phyloP scores from a whole-genome alignment of 805 yeast species.

The Scheffersomyces stipitis region DNA sequence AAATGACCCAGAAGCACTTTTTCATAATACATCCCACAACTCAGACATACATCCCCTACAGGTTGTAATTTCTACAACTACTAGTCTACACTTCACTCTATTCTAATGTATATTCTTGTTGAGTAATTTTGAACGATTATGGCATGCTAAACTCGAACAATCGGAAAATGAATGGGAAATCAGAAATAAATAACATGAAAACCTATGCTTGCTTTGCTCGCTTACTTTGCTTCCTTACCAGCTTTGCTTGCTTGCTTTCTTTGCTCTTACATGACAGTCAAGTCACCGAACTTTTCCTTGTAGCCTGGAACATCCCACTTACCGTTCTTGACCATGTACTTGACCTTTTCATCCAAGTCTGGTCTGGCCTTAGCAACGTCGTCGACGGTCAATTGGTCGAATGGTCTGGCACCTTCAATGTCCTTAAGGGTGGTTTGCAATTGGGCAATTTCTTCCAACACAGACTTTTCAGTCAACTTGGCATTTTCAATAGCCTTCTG shows the following conservation, averaged over 20 bases:
- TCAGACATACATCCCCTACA: too few species aligned
- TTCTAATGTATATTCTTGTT: neutral
- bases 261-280: constrained; percentile 77
- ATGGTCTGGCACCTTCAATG: constrained; percentile 96
- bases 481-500: constrained; percentile 95
- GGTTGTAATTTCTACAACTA: too few species aligned
- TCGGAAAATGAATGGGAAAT: neutral
- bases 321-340: constrained; percentile 92
- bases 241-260: neutral
- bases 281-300: constrained; percentile 96
- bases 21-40: too few species aligned
- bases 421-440: constrained; percentile 86
- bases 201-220: neutral
- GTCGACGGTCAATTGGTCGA: constrained; percentile 93
- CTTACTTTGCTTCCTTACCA: too few species aligned
- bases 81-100: neutral
- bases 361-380: constrained; percentile 96
- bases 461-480: constrained; percentile 86
- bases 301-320: constrained; percentile 98
- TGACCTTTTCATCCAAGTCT: constrained; percentile 94
- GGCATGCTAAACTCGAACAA: neutral
- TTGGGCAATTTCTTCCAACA: constrained; percentile 79
- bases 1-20: too few species aligned
- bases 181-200: constrained; percentile 3
- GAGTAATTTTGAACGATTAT: too few species aligned